phyloP scores from a whole-genome alignment of 805 yeast species.

The Pichia insulana region DNA sequence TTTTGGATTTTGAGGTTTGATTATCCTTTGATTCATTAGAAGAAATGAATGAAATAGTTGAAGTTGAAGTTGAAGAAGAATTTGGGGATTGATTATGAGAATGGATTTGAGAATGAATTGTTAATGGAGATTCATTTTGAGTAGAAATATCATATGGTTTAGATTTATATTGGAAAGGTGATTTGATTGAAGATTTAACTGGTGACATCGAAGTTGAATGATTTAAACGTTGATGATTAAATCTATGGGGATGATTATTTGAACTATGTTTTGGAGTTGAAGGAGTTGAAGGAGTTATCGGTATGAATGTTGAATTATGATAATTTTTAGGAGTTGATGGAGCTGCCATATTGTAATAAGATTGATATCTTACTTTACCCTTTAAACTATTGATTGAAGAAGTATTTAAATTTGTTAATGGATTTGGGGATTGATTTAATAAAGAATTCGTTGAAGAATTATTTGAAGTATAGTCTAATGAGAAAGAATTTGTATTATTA shows the following conservation, averaged over 20 bases:
- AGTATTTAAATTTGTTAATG: conserved; percentile 9
- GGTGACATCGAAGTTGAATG: conserved; percentile 18
- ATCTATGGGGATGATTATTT: conserved; percentile 1
- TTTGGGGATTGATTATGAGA: neutral
- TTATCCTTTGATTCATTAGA: neutral
- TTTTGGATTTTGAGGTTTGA: neutral
- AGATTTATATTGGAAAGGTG: conserved; percentile 29
- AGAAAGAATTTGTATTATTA: conserved; percentile 22
- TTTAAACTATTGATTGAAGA: conserved; percentile 21
- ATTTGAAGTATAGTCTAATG: conserved; percentile 10
- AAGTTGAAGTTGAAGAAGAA: conserved; percentile 1
- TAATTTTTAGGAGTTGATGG: conserved; percentile 5
- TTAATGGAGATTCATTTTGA: too few relatives aligned
- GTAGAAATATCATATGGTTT: conserved; percentile 26
- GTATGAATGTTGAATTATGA: neutral
- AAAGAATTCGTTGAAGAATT: conserved; percentile 16
- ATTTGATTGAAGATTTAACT: conserved; percentile 9
- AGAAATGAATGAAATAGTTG: neutral
- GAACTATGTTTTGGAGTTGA: conserved; percentile 7
- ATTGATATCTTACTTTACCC: conserved; percentile 27
- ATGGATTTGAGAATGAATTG: too few relatives aligned
- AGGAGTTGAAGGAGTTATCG: conserved; percentile 5
- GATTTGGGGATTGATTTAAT: conserved; percentile 7
- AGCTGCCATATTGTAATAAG: conserved; percentile 21
- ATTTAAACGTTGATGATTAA: conserved; percentile 9